Base-by-base conservation (phyloP, 2,329 filamentous ascomycete species). In the Zasmidium cellare region DNA sequence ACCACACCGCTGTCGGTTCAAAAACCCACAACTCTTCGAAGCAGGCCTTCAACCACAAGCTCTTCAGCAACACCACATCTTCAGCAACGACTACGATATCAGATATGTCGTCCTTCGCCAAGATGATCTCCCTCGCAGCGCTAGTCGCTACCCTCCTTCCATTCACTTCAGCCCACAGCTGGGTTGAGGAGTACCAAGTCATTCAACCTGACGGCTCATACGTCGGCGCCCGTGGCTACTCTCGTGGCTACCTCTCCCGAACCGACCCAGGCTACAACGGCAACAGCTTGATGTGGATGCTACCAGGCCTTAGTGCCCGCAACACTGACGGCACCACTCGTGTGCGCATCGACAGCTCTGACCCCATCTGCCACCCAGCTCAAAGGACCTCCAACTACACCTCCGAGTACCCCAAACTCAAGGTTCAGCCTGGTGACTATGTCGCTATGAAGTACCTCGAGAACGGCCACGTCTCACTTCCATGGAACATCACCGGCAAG, bases 141-240 rank as follows among this genome's bases (percentile, higher is more conserved):
- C 54, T 63, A 24, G 61, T 67, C 28, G 55, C 76, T 44, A 60
- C 67, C 20, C 62, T 70, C 24, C 64, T 61, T 16, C 58, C 59
- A 9, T 28, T 61, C 44, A 57, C 69, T 20, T 58, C 61, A 24
- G 87, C 85, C 35, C 93, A 97, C 75, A 88, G 86, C 18, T 97
- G 92, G 92, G 82, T 93, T 49, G 92, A 97, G 75, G 80, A 87
- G 67, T 79, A 93, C 51, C 84, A 80, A 61, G 84, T 86, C 57
- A 86, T 97, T 71, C 84, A 86, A 53, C 73, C 84, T 24, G 89
- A 91, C 67, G 92, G 92, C 55, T 85, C 85, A 31, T 91, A 92
- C 71, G 78, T 87, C 19, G 89, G 89, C 24, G 73, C 81, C 7
- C 78, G 84, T 22, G 93, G 93, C 28, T 96, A 87, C 71, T 78